Evolutionary conservation across 1,284 basidiomycete genomes (phyloP), one percentile per base, ranked within the genome.

Genomic region (Agaricales sp.): DNA sequence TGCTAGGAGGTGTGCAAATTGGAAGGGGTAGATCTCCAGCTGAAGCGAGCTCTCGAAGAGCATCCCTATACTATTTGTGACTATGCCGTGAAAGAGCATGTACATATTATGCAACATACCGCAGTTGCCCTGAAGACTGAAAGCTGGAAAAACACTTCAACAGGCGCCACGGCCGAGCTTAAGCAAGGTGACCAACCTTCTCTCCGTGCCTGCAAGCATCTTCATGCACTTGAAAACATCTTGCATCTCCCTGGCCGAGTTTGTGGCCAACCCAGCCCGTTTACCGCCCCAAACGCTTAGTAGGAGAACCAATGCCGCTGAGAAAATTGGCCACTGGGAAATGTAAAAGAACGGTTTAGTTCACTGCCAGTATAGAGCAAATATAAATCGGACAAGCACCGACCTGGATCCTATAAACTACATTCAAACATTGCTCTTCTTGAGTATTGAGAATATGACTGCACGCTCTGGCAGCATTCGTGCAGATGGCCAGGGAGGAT

Each of bases 251-350:
- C 76, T 75, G 47, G 73, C 71, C 4, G 75, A 68, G 52, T 85
- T 78, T 1, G 65, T 67, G 11, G 67, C 65, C 19, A 74, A 62
- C 1, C 78, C 77, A 14, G 76, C 73, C 46, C 75, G 71, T 58
- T 77, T 80, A 14, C 78, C 79, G 13, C 80, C 80, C 77, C 87
- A 90, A 16, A 88, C 79, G 54, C 79, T 83, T 53, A 90, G 68
- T 46, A 90, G 64, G 2, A 89, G 68, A 16, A 89, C 77, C 49
- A 87, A 74, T 0, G 75, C 82, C 0, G 82, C 71, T 0, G 80
- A 80, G 61, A 84, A 86, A 1, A 77, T 68, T 22, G 11, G 16
- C 51, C 69, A 63, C 64, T 70, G 53, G 16, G 59, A 35, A n/a
- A 35, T n/a, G 43, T 35, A 38, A 37, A 48, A 49, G 51, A 25